Evolutionary conservation across 495 filamentous ascomycete genomes (phyloP).

Genomic region (Xylaria longipes): DNA sequence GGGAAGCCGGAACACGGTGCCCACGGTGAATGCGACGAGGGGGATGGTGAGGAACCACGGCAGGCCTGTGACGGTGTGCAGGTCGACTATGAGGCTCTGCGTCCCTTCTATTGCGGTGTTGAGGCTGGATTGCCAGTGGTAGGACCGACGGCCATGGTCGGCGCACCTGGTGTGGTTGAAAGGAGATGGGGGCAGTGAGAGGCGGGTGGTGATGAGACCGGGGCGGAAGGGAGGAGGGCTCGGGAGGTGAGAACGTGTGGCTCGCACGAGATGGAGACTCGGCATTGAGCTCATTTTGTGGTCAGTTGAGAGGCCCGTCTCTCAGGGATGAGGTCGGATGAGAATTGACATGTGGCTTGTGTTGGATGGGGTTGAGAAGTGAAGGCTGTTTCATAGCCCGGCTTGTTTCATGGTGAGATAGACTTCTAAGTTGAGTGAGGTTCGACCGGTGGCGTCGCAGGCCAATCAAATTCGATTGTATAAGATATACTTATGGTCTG

Average conservation of each 20-base stretch:
- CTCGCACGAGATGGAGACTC: slow-evolving; percentile 2
- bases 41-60: slow-evolving; percentile 78
- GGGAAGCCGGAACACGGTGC: slow-evolving; percentile 64
- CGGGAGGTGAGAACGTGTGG: not conserved
- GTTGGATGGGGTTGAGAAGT: not conserved
- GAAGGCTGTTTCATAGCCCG: not conserved
- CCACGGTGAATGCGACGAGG: slow-evolving; percentile 68
- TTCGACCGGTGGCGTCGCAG: not conserved
- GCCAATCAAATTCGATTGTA: not conserved
- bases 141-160: slow-evolving; percentile 4
- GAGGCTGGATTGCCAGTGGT: slow-evolving; percentile 24
- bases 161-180: not conserved
- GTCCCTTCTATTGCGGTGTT: slow-evolving; percentile 52
- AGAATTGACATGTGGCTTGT: not conserved
- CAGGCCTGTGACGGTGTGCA: slow-evolving; percentile 65
- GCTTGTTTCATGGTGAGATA: not conserved
- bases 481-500: not conserved
- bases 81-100: slow-evolving; percentile 60
- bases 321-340: not conserved
- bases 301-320: not conserved
- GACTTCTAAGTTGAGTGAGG: not conserved
- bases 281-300: slow-evolving; percentile 17
- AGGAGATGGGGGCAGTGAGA: not conserved
- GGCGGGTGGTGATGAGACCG: slow-evolving; percentile 1
- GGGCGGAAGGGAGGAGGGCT: not conserved